phyloP scores from a whole-genome alignment of 306 rosid genomes.

The Begonia loranthoides region DNA sequence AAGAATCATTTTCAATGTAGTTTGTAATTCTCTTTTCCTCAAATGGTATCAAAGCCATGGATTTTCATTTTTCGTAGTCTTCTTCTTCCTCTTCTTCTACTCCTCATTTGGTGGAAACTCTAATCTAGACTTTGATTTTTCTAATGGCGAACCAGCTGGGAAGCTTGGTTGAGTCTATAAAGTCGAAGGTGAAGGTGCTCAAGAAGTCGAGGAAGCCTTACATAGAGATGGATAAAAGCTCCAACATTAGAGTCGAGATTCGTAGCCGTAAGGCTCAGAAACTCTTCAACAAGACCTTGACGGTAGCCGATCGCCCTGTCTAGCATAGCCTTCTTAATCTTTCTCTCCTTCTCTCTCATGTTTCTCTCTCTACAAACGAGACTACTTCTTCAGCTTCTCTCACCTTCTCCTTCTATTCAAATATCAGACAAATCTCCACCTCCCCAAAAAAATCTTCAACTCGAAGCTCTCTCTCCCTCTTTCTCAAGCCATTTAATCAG shows the following conservation, averaged over 20 bases:
- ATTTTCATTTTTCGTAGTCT: too few relatives aligned
- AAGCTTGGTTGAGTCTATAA: slow-evolving; percentile 59
- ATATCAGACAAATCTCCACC: too few relatives aligned
- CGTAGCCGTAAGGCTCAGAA: slow-evolving; percentile 80
- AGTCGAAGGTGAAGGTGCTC: slow-evolving; percentile 59
- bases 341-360: neutral
- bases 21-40: too few relatives aligned
- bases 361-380: too few relatives aligned
- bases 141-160: slow-evolving; percentile 53
- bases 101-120: neutral
- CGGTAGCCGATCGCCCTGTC: slow-evolving; percentile 58
- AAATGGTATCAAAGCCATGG: too few relatives aligned
- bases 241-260: slow-evolving; percentile 84
- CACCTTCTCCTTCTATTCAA: too few relatives aligned
- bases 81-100: too few relatives aligned
- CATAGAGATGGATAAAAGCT: slow-evolving; percentile 81
- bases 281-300: slow-evolving; percentile 70
- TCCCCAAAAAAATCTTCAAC: too few relatives aligned
- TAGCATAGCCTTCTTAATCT: slow-evolving; percentile 15
- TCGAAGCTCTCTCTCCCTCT: too few relatives aligned
- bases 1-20: too few relatives aligned
- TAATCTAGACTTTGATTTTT: neutral
- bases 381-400: too few relatives aligned
- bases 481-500: too few relatives aligned
- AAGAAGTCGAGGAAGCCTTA: slow-evolving; percentile 50